Evolutionary conservation across 2,329 filamentous ascomycete species (phyloP).

Genomic region (Pyrenophora tritici-repentis): DNA sequence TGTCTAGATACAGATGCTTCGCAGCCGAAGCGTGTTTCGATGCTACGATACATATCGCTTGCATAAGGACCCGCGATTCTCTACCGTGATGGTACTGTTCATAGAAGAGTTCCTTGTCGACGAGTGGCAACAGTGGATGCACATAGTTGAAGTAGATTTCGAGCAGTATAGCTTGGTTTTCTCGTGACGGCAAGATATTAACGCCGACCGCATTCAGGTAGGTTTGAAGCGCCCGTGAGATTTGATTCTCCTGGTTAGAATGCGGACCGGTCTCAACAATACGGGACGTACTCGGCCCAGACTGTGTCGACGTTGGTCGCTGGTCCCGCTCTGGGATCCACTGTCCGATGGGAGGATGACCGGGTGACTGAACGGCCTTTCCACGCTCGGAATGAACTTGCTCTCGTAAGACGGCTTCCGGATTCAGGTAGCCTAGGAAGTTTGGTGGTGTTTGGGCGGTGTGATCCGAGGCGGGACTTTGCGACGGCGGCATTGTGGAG

Average conservation of each 20-base stretch:
- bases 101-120: slow-evolving; percentile 52
- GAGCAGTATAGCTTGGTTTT: slow-evolving; percentile 47
- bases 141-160: slow-evolving; percentile 54
- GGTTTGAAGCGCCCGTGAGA: slow-evolving; percentile 41
- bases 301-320: slow-evolving; percentile 26
- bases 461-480: slow-evolving; percentile 38
- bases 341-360: slow-evolving; percentile 40
- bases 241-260: slow-evolving; percentile 37
- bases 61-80: slow-evolving; percentile 48
- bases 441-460: slow-evolving; percentile 45
- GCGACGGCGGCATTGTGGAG: slow-evolving; percentile 40
- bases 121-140: slow-evolving; percentile 54
- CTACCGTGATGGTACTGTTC: slow-evolving; percentile 42
- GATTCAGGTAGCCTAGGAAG: slow-evolving; percentile 54
- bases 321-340: slow-evolving; percentile 43
- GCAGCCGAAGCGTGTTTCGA: slow-evolving; percentile 54
- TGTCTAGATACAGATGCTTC: slow-evolving; percentile 47
- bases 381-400: slow-evolving; percentile 45
- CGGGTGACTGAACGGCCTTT: slow-evolving; percentile 37
- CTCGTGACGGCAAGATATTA: slow-evolving; percentile 41
- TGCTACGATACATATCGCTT: slow-evolving; percentile 55
- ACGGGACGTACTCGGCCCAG: slow-evolving; percentile 29
- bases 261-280: slow-evolving; percentile 40
- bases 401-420: slow-evolving; percentile 54
- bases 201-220: slow-evolving; percentile 48